Conservation (phyloP, 2,329 filamentous ascomycete species). For the Tolypocladium endophyticum region DNA sequence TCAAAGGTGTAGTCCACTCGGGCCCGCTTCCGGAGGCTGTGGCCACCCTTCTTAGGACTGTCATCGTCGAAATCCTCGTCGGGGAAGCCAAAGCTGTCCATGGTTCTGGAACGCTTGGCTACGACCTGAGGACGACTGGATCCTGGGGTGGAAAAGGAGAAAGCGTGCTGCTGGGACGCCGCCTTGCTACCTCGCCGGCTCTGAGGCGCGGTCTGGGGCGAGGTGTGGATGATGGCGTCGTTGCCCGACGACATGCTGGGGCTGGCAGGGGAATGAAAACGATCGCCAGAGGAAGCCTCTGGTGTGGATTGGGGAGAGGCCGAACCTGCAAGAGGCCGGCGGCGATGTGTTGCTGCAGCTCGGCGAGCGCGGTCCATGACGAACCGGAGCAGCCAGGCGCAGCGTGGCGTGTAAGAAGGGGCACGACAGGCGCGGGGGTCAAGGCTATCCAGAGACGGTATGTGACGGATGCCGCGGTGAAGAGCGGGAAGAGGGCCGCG, state of each 20-base stretch:
- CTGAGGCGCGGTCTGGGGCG: conserved; percentile 18
- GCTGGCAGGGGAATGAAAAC: conserved; percentile 15
- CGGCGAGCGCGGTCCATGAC: conserved; percentile 28
- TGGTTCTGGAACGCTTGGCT: conserved; percentile 33
- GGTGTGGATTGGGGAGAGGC: conserved; percentile 22
- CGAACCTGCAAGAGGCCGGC: conserved; percentile 19
- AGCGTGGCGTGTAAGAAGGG: conserved; percentile 7
- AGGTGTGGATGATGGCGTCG: conserved; percentile 11
- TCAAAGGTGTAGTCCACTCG: conserved; percentile 48
- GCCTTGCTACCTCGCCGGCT: conserved; percentile 22
- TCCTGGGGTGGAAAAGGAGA: conserved; percentile 25
- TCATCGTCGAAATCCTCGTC: conserved; percentile 34
- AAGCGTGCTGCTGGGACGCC: conserved; percentile 23
- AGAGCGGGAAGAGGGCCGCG: background rate
- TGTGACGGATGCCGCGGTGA: background rate
- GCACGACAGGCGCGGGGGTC: conserved; percentile 7
- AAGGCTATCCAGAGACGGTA: background rate
- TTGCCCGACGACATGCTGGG: conserved; percentile 20
- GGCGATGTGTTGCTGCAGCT: conserved; percentile 18
- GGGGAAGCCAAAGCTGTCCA: conserved; percentile 24
- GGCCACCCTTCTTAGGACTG: conserved; percentile 45
- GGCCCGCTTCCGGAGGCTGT: conserved; percentile 45
- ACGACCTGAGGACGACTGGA: conserved; percentile 16
- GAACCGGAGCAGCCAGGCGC: conserved; percentile 17
- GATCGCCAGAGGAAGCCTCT: conserved; percentile 19